These are phyloP conservation scores for Scedosporium dehoogii DNA, from an alignment of 2,329 filamentous ascomycete genomes.

Conservation along the genomic window DNA sequence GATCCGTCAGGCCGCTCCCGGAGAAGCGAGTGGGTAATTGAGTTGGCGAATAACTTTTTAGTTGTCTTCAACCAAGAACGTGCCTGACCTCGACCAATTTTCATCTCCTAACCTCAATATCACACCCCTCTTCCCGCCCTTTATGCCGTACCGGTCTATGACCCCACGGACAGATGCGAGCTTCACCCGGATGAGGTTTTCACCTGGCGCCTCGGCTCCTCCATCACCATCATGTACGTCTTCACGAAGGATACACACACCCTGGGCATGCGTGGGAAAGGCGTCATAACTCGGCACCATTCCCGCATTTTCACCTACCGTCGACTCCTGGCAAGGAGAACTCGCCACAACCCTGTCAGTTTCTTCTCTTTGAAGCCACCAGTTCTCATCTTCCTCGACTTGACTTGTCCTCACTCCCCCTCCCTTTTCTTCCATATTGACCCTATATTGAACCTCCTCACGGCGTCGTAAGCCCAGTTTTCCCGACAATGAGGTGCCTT, in stretches of 20 bases:
- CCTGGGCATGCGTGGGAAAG: background rate
- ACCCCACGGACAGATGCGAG: background rate
- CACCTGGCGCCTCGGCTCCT: background rate
- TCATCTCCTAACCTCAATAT: too few relatives aligned
- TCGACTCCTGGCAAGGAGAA: background rate
- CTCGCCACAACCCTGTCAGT: background rate
- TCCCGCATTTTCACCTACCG: background rate
- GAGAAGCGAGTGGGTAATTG: background rate
- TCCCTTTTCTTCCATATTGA: constrained; percentile 4
- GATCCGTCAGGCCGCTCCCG: background rate
- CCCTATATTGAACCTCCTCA: constrained; percentile 1
- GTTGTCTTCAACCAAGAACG: too few relatives aligned
- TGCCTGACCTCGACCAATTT: too few relatives aligned
- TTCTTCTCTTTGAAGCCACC: background rate
- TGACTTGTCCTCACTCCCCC: background rate
- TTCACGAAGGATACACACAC: background rate
- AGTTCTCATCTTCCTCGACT: background rate
- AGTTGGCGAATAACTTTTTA: background rate
- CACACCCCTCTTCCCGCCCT: background rate
- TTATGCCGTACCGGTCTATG: too few relatives aligned
- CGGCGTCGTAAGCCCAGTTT: background rate
- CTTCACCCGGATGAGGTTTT: background rate
- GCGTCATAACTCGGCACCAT: background rate
- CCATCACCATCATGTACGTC: background rate
- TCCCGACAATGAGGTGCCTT: background rate